These are phyloP conservation scores for Leishmania aethiopica DNA, from an alignment of 208 protist species.

Conservation along the genomic window DNA sequence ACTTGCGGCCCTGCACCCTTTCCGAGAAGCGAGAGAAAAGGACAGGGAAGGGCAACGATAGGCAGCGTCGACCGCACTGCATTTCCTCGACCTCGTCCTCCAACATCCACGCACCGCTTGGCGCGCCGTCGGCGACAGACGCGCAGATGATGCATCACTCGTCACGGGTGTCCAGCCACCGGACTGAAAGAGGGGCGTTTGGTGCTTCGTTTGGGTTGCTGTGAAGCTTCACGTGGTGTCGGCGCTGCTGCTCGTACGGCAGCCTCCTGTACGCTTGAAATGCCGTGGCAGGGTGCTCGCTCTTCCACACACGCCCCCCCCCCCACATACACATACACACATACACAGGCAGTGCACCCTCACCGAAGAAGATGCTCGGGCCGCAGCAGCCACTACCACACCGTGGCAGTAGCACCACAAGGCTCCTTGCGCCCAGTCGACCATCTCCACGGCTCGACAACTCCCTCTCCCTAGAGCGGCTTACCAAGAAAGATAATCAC, in stretches of 20 bases:
- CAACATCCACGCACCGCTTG: background rate
- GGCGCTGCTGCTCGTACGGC: background rate
- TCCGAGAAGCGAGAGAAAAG: background rate
- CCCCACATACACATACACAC: background rate
- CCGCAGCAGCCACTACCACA: no score
- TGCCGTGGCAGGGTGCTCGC: background rate
- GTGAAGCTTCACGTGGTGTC: background rate
- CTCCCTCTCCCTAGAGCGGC: constrained; percentile 16
- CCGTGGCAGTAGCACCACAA: no score
- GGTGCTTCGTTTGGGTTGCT: background rate
- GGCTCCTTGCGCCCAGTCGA: no score
- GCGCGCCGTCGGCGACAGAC: background rate
- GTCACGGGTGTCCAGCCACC: background rate
- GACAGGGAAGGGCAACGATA: background rate
- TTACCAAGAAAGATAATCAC: constrained; percentile 58
- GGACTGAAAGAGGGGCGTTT: background rate
- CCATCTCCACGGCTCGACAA: background rate
- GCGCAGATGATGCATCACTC: background rate
- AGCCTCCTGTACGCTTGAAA: background rate
- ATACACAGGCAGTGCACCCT: background rate
- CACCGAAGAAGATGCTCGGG: no score
- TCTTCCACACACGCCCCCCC: background rate
- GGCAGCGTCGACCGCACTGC: background rate
- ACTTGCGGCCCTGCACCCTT: background rate
- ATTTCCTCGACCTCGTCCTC: background rate